Percentiles rank a stretch among this genome's conserved stretches.
phyloP scores from a whole-genome alignment of 768 basidiomycete species.

The Russula dissimulans region DNA sequence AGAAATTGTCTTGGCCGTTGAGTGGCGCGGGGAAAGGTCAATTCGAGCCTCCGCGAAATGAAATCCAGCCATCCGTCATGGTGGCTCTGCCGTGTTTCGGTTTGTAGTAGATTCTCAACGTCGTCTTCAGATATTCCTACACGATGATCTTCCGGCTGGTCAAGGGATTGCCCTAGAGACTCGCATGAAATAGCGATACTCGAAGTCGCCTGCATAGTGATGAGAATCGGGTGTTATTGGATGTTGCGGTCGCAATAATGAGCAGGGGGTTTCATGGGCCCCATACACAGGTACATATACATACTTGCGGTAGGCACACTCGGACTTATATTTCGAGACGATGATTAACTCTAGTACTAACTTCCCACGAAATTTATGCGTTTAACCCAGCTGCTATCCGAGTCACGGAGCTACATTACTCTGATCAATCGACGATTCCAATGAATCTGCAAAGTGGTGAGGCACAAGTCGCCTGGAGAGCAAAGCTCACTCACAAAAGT shows the following conservation, averaged over 20 bases:
- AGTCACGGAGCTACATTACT: not conserved
- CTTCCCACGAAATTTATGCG: too few relatives aligned
- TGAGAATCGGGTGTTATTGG: not conserved
- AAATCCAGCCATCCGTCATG: too few relatives aligned
- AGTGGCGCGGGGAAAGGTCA: slow-evolving; percentile 15
- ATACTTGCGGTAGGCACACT: too few relatives aligned
- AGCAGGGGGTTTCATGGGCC: too few relatives aligned
- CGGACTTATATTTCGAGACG: too few relatives aligned
- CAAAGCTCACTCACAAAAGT: slow-evolving; percentile 17
- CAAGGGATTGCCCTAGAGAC: not conserved
- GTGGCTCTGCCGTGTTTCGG: not conserved
- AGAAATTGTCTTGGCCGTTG: not conserved
- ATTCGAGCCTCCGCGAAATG: not conserved
- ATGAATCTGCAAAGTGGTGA: not conserved
- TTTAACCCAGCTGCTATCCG: not conserved
- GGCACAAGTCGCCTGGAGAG: not conserved
- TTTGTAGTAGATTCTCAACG: not conserved
- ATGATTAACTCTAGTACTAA: too few relatives aligned
- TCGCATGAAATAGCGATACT: not conserved
- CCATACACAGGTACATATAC: too few relatives aligned
- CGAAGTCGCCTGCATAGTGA: not conserved
- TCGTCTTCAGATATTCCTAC: not conserved
- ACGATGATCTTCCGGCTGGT: not conserved
- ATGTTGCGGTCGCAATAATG: not conserved
- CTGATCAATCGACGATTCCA: not conserved